Base-by-base conservation (phyloP, 208 protist species). In the Naegleria gruberi region DNA sequence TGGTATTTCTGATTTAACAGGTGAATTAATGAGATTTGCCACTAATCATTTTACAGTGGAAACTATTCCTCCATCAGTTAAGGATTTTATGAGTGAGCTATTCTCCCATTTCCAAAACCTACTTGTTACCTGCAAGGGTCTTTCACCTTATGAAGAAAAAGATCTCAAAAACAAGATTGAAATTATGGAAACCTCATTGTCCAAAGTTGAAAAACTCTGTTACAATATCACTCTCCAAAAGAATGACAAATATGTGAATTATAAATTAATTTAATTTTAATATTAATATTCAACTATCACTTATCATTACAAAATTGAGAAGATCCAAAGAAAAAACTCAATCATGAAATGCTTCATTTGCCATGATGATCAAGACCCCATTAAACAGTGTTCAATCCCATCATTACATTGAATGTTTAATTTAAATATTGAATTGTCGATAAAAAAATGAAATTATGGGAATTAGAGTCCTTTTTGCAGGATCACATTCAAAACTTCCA, bases 391-490 rank as follows among this genome's bases (percentile, higher is more conserved):
- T n/a, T n/a, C n/a, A n/a, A n/a, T n/a, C n/a, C n/a, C n/a, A n/a
- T n/a, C n/a, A n/a, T n/a, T n/a, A n/a, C n/a, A n/a, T n/a, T n/a
- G n/a, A n/a, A n/a, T n/a, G n/a, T n/a, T n/a, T n/a, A n/a, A n/a
- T n/a, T n/a, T n/a, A n/a, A n/a, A n/a, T n/a, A n/a, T n/a, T n/a
- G 51, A 65, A 65, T 65, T 65, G 2, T 30, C 15, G 26, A 15
- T 30, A 37, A 77, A 65, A 88, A 47, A 88, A 88, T 88, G 84
- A 88, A 88, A 42, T 65, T 88, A 42, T 88, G 84, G 84, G n/a
- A 88, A 65, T 42, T 88, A 8, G 84, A 88, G 12, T 44, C 6
- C 15, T 23, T 43, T n/a, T n/a, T 88, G 0, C 84, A 88, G 46
- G 12, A 47, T 37, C 17, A 77, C 12, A 43, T 88, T 40, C 8